Conservation (phyloP, 1,139 yeast species). For the Zygosaccharomyces pseudobailii region DNA sequence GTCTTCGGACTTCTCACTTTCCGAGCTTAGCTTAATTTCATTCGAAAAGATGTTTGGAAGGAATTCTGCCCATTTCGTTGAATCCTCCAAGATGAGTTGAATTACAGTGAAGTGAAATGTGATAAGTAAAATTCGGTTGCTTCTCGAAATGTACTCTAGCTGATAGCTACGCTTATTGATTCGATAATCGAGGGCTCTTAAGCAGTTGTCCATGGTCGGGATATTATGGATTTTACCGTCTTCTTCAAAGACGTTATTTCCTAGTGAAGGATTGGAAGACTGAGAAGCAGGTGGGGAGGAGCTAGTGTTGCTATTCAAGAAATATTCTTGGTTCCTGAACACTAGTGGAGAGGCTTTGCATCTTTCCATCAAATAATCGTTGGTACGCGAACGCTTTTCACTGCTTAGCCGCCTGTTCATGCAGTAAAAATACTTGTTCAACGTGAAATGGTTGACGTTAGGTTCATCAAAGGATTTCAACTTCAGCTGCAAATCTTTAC, state of each 20-base stretch:
- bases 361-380: constrained; percentile 4
- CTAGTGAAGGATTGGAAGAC: constrained; percentile 3
- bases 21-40: constrained; percentile 1
- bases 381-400: background rate
- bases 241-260: constrained; percentile 2
- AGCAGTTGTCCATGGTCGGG: constrained; percentile 2
- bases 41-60: constrained; percentile 12
- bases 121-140: constrained; percentile 3
- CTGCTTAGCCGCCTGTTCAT: constrained; percentile 5
- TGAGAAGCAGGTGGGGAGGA: constrained; percentile 6
- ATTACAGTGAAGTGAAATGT: constrained; percentile 7
- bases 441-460: constrained; percentile 2
- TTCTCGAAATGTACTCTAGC: constrained; percentile 7
- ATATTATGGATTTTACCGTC: constrained; percentile 2
- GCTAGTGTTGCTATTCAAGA: constrained; percentile 3
- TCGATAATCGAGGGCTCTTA: background rate
- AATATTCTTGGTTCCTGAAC: constrained; percentile 1
- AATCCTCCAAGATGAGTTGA: constrained; percentile 9
- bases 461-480: background rate
- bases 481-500: constrained; percentile 9
- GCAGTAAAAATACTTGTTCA: constrained; percentile 9
- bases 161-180: constrained; percentile 4
- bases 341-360: constrained; percentile 1
- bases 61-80: constrained; percentile 12
- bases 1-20: background rate